A percentile compares a stretch with the other conserved stretches of the same genome.
Conservation (phyloP, 305 asterid genomes). For the Ruellia speciosa region DNA sequence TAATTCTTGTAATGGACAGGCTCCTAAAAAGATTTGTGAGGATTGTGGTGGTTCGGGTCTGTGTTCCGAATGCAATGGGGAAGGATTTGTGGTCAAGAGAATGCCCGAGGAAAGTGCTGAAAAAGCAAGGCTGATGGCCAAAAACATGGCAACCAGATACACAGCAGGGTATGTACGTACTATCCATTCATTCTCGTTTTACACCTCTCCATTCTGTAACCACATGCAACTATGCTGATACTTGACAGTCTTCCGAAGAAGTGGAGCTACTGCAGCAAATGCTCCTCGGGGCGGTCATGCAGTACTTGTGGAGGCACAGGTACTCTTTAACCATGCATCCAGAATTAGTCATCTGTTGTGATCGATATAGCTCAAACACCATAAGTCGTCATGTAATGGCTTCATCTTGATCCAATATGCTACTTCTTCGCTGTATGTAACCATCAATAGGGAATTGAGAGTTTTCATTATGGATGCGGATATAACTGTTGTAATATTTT, state of each 20-base stretch:
- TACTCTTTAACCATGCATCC: conserved; percentile 27
- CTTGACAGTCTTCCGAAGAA: conserved; percentile 82
- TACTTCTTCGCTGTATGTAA: too few species aligned
- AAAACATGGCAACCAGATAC: conserved; percentile 61
- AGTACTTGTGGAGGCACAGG: conserved; percentile 71
- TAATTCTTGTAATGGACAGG: conserved; percentile 31
- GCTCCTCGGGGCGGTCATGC: conserved; percentile 76
- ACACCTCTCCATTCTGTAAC: neutral
- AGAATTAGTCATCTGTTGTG: neutral
- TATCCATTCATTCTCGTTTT: neutral
- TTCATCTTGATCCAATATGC: too few species aligned
- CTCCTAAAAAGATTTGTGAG: conserved; percentile 37
- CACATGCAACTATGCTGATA: neutral
- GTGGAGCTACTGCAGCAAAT: conserved; percentile 94
- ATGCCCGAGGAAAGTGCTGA: conserved; percentile 50
- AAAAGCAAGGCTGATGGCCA: conserved; percentile 48
- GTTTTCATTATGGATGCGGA: too few species aligned
- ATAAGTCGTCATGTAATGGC: too few species aligned
- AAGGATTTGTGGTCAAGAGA: conserved; percentile 65
- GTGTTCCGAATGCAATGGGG: conserved; percentile 67
- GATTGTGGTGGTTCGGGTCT: conserved; percentile 66
- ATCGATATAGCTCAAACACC: too few species aligned
- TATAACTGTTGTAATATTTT: too few species aligned
- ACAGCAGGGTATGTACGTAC: conserved; percentile 66
- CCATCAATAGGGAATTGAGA: too few species aligned